Percentiles rank a stretch among this genome's conserved stretches.
Evolutionary conservation across 495 filamentous ascomycete species (phyloP).

Genomic region (Lophiotrema nucula): DNA sequence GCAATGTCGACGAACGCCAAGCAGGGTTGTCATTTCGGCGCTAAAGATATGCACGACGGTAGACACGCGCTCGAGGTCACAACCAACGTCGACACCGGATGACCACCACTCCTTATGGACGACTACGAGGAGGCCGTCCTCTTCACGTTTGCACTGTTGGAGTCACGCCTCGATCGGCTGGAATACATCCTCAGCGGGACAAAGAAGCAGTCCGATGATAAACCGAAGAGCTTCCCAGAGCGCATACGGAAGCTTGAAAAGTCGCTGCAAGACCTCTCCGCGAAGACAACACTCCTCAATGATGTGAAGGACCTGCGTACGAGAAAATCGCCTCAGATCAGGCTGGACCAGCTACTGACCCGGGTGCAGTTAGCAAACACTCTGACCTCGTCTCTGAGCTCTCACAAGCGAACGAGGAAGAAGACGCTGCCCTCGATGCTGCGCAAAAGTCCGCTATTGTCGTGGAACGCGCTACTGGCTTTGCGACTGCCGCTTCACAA

Average conservation of each 20-base stretch:
- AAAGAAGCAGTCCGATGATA: conserved; percentile 32
- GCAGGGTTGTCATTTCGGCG: too few relatives aligned
- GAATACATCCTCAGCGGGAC: conserved; percentile 70
- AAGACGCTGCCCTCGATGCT: conserved; percentile 20
- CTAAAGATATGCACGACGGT: conserved; percentile 5
- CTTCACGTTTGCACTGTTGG: conserved; percentile 71
- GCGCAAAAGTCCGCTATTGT: conserved; percentile 63
- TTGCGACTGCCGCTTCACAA: conserved; percentile 72
- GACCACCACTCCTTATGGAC: conserved; percentile 26
- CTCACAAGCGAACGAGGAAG: conserved; percentile 2
- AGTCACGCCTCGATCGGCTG: conserved; percentile 69
- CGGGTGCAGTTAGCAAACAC: conserved; percentile 37
- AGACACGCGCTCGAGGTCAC: not conserved
- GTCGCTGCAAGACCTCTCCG: conserved; percentile 47
- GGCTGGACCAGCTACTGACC: not conserved
- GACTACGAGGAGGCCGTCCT: conserved; percentile 44
- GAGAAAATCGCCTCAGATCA: not conserved
- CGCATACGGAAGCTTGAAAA: conserved; percentile 64
- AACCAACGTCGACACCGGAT: not conserved
- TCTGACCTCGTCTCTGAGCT: conserved; percentile 58
- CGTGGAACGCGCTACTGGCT: conserved; percentile 69
- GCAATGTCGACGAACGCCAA: too few relatives aligned
- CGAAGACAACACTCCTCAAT: conserved; percentile 24
- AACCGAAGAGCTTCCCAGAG: conserved; percentile 24
- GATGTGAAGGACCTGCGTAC: conserved; percentile 33